Evolutionary conservation across 2,329 filamentous ascomycete genomes (phyloP).

Genomic region (Fusarium nanum): DNA sequence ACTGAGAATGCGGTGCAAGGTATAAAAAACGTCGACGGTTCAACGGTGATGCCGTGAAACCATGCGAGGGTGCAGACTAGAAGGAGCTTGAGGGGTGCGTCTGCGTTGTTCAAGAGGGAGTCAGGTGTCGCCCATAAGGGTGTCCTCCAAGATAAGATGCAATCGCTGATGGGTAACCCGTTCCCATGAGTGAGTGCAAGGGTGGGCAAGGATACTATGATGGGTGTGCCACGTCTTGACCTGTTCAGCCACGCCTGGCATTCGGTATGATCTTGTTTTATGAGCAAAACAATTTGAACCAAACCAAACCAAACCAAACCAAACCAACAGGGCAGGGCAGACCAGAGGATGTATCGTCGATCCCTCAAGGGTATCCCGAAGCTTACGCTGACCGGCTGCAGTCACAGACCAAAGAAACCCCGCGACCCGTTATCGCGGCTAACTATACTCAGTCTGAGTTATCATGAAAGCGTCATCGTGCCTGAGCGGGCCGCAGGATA

Average conservation of each 20-base stretch:
- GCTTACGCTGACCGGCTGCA: constrained; percentile 45
- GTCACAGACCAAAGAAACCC: constrained; percentile 18
- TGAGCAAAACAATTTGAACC: background rate
- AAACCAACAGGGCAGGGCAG: background rate
- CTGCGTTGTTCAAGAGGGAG: constrained; percentile 35
- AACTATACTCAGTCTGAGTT: constrained; percentile 6
- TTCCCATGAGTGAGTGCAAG: constrained; percentile 11
- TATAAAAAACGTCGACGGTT: constrained; percentile 8
- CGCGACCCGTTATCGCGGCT: constrained; percentile 35
- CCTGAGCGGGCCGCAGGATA: constrained; percentile 22
- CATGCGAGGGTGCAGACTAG: constrained; percentile 15
- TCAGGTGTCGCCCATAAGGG: constrained; percentile 20
- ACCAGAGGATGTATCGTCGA: constrained; percentile 37
- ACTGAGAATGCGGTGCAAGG: constrained; percentile 16
- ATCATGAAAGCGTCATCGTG: constrained; percentile 41
- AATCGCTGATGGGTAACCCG: constrained; percentile 26
- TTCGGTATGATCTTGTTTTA: constrained; percentile 7
- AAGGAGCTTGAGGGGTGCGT: constrained; percentile 24
- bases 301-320: background rate
- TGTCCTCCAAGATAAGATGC: constrained; percentile 36
- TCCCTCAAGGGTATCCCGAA: constrained; percentile 30
- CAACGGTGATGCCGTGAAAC: constrained; percentile 44
- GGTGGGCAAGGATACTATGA: constrained; percentile 8
- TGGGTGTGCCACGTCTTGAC: constrained; percentile 29
- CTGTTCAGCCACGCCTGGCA: constrained; percentile 24